A percentile compares a stretch with the other conserved stretches of the same genome.
Evolutionary conservation across 805 yeast species (phyloP).

Genomic region (Saturnispora quitensis): DNA sequence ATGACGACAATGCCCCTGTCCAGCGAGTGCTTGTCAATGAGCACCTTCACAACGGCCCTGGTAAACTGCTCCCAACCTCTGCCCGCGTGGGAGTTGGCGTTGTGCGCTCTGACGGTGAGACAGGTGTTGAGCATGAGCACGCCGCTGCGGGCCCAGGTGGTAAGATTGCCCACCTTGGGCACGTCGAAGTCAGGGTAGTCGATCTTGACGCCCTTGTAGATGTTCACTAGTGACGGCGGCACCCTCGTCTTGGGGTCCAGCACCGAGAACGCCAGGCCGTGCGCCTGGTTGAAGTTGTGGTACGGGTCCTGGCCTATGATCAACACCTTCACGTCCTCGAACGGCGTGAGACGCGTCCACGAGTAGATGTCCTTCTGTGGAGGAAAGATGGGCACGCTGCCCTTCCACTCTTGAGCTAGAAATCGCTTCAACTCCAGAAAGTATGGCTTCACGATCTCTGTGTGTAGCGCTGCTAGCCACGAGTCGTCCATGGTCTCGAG

Average conservation of each 20-base stretch:
- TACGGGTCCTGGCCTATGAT: conserved; percentile 96
- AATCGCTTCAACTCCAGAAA: conserved; percentile 66
- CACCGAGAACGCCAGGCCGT: conserved; percentile 92
- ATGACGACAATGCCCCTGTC: conserved; percentile 50
- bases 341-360: conserved; percentile 83
- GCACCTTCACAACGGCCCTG: conserved; percentile 48
- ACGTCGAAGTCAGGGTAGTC: conserved; percentile 62
- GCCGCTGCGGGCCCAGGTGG: conserved; percentile 82
- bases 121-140: conserved; percentile 82
- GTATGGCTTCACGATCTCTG: conserved; percentile 77
- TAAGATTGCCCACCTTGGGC: conserved; percentile 59
- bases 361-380: conserved; percentile 71
- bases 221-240: conserved; percentile 83
- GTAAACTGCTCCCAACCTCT: conserved; percentile 93
- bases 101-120: conserved; percentile 85
- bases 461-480: conserved; percentile 66
- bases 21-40: conserved; percentile 41
- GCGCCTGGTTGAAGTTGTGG: conserved; percentile 89
- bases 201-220: conserved; percentile 63
- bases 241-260: conserved; percentile 68
- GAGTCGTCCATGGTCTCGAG: conserved; percentile 59
- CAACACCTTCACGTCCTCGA: conserved; percentile 62
- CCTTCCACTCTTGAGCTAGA: conserved; percentile 36
- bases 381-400: conserved; percentile 57
- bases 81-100: conserved; percentile 85